Base-by-base conservation (phyloP, 139 green algal genomes). In the Tetraselmis chui region DNA sequence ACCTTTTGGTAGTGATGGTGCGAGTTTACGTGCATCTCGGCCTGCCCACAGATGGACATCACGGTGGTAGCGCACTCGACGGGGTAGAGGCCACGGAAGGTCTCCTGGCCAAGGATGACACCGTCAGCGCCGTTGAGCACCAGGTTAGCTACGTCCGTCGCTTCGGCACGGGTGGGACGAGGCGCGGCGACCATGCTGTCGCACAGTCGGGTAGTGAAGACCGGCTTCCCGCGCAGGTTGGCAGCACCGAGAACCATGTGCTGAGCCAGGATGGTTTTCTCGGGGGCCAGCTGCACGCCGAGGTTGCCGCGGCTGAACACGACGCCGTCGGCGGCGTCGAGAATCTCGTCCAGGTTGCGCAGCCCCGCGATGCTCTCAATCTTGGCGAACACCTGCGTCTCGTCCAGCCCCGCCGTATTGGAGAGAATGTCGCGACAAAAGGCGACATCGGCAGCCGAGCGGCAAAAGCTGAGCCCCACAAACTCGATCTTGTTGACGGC, bases 101-200 rank as follows among this genome's bases (percentile, higher is more conserved):
- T 97, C 85, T 98, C 95, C 0, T 90, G 91, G 26, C 92, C 93
- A 79, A 98, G 92, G 87, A 98, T 79, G 25, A 97, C 84, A 59
- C 85, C 85, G 80, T 92, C 88, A 0, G 88, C 87, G 24, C 94
- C 95, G 79, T 98, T 94, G 59, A 98, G 89, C 82, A 98, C 93
- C 31, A 95, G 90, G 87, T 98, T 98, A 83, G 95, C 95, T 32
- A 98, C 94, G 85, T 98, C 95, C 0, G 94, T 96, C 0, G 93
- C 94, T 86, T 98, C 94, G 1, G 94, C 93, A 58, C 92, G 86
- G 27, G 91, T 93, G 59, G 91, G 90, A 18, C 91, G 85, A 23
- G 91, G 91, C 29, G 86, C 83, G 29, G 92, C 88, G 1, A 86
- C 91, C 95, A 98, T 98, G 30, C 93, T 96, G 88, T 98, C 95